These are phyloP conservation scores for Rhodosporidiobolus odoratus DNA, from an alignment of 768 basidiomycete genomes.

Conservation along the genomic window DNA sequence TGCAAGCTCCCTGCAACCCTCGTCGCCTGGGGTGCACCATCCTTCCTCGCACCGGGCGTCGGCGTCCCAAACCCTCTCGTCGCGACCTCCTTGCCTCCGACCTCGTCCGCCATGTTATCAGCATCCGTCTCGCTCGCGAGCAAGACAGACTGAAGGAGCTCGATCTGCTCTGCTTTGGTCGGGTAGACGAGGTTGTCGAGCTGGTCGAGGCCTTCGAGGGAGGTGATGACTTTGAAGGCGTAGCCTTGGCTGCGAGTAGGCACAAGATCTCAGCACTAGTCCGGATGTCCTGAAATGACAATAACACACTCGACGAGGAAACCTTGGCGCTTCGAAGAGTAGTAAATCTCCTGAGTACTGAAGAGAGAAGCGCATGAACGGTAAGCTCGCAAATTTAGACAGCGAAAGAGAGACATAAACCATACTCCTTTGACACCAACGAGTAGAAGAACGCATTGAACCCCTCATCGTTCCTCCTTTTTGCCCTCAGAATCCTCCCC, in stretches of 20 bases:
- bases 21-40: slow-evolving; percentile 64
- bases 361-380: background rate
- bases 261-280: slow-evolving; percentile 12
- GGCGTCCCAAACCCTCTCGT: slow-evolving; percentile 44
- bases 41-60: slow-evolving; percentile 9
- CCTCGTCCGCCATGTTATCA: slow-evolving; percentile 76
- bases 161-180: slow-evolving; percentile 87
- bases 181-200: slow-evolving; percentile 85
- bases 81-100: slow-evolving; percentile 45
- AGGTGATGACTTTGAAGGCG: slow-evolving; percentile 98
- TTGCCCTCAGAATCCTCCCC: slow-evolving; percentile 92
- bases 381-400: no score
- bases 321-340: slow-evolving; percentile 96
- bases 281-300: background rate
- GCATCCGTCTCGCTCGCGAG: slow-evolving; percentile 85
- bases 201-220: slow-evolving; percentile 82
- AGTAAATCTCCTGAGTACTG: slow-evolving; percentile 97
- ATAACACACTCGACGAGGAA: slow-evolving; percentile 75
- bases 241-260: slow-evolving; percentile 56
- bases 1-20: slow-evolving; percentile 69
- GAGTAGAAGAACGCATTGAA: slow-evolving; percentile 99
- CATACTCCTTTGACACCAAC: slow-evolving; percentile 78
- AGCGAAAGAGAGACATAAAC: background rate
- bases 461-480: slow-evolving; percentile 95
- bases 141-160: slow-evolving; percentile 86